These are phyloP conservation scores for Coccomyxa sp. DNA, from an alignment of 139 green algal genomes.

Conservation along the genomic window DNA sequence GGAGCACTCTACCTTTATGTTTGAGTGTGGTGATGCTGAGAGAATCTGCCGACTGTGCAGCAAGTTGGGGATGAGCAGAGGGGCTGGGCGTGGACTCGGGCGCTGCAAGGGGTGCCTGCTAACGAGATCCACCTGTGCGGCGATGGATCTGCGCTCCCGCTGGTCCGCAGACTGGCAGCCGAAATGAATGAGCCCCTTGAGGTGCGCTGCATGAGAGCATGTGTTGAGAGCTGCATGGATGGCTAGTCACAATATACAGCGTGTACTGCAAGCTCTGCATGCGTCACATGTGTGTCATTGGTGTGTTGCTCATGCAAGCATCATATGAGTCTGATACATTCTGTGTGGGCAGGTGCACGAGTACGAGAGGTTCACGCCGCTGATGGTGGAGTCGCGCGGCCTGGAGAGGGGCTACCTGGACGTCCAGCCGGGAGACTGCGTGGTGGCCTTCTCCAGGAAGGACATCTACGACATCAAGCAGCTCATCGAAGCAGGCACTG, in stretches of 20 bases:
- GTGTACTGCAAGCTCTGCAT: neutral
- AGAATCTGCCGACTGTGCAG: constrained; percentile 30
- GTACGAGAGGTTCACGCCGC: constrained; percentile 51
- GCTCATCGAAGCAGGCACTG: constrained; percentile 44
- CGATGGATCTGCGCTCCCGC: constrained; percentile 68
- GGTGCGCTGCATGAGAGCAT: constrained; percentile 14
- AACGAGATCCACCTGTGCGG: constrained; percentile 93
- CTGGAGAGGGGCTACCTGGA: constrained; percentile 23
- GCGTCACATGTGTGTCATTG: neutral
- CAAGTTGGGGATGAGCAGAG: constrained; percentile 81
- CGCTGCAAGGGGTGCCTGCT: constrained; percentile 79
- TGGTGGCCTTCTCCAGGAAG: constrained; percentile 89
- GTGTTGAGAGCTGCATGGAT: no score
- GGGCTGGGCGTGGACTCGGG: constrained; percentile 93
- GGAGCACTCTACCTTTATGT: no score
- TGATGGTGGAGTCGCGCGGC: constrained; percentile 42
- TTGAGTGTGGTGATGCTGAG: neutral
- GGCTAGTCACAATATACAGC: no score
- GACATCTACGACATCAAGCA: constrained; percentile 72
- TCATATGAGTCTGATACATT: no score
- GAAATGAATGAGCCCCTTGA: constrained; percentile 66
- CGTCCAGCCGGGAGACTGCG: constrained; percentile 80
- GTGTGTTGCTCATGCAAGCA: neutral
- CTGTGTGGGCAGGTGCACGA: neutral
- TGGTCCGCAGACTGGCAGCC: constrained; percentile 61